Evolutionary conservation across 108 stramenopile genomes (phyloP), one percentile per base, ranked within the genome.

Genomic region (Discostella stelligeroides): DNA sequence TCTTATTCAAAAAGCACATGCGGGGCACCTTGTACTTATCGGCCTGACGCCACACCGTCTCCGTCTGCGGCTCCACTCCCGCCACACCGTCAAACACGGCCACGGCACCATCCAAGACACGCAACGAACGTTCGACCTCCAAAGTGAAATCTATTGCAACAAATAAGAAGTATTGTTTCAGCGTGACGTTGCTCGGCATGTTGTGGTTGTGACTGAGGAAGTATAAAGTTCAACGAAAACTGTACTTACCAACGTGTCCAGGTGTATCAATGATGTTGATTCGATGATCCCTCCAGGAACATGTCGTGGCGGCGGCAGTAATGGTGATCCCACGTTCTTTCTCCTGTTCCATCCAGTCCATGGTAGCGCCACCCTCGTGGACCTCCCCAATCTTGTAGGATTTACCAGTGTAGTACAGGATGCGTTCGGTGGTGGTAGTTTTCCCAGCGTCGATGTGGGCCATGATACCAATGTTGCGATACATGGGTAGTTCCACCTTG

Each of bases 361-460:
- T 99, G 17, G 97, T 97, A 20, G 99, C 97, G 29, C 97, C 96
- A 24, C 99, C 99, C 60, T 97, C 97, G 80, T 99, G 98, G 62
- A 99, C 99, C 77, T 97, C 96, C 30, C 99, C 99, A 62, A 95
- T 90, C 79, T 96, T 93, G 82, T 92, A 89, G 13, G 96, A 98
- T 71, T 98, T 96, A 58, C 99, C 99, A 21, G 96, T 94, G 89
- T 98, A 95, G 83, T 83, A 98, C 48, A 99, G 92, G 72, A 99
- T 98, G 65, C 97, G 95, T 80, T 99, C 99, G 37, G 98, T 99
- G 27, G 97, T 98, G 53, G 99, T 99, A 23, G 99, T 99, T 86
- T 99, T 99, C 42, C 99, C 99, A 24, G 99, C 99, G 76, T 99
- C 99, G 68, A 99, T 99, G 92, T 99, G 99, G 17, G 99, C 99